phyloP scores from a whole-genome alignment of 192 early-diverging fungal species.

The Coemansia sp. region DNA sequence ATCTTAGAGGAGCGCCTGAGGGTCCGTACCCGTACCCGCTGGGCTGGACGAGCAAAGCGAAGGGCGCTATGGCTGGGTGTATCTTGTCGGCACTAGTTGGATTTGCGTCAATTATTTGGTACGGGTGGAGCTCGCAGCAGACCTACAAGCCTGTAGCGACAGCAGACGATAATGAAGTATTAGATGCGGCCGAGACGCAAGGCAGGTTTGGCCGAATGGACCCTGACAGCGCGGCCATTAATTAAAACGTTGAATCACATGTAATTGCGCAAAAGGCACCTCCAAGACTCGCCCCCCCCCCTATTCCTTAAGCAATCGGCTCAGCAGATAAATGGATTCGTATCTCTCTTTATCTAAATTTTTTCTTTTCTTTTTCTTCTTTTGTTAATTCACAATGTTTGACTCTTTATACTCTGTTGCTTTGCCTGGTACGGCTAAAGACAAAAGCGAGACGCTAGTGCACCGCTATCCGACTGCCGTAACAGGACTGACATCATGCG shows the following conservation, averaged over 20 bases:
- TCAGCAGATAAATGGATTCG: background rate
- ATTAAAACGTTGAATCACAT: background rate
- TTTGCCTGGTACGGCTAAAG: constrained; percentile 21
- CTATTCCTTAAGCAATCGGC: background rate
- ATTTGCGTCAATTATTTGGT: constrained; percentile 76
- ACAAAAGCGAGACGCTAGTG: constrained; percentile 23
- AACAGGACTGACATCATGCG: constrained; percentile 25
- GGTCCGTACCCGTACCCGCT: constrained; percentile 60
- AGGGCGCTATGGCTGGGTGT: constrained; percentile 70
- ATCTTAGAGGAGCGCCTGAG: constrained; percentile 61
- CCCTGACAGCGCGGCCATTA: background rate
- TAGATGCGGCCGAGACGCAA: background rate
- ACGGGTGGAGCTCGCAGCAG: constrained; percentile 50
- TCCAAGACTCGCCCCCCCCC: no score
- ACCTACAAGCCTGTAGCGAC: constrained; percentile 21
- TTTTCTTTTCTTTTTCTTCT: constrained; percentile 1
- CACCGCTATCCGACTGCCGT: constrained; percentile 32
- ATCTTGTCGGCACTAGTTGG: constrained; percentile 75
- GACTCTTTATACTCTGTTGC: constrained; percentile 23
- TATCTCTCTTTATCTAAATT: background rate
- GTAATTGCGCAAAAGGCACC: background rate
- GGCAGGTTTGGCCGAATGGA: no score
- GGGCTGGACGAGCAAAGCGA: constrained; percentile 68
- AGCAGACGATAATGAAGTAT: background rate
- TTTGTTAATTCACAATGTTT: constrained; percentile 6